Conservation (phyloP, 202 grass and related monocot genomes). For the Carex arenaria region DNA sequence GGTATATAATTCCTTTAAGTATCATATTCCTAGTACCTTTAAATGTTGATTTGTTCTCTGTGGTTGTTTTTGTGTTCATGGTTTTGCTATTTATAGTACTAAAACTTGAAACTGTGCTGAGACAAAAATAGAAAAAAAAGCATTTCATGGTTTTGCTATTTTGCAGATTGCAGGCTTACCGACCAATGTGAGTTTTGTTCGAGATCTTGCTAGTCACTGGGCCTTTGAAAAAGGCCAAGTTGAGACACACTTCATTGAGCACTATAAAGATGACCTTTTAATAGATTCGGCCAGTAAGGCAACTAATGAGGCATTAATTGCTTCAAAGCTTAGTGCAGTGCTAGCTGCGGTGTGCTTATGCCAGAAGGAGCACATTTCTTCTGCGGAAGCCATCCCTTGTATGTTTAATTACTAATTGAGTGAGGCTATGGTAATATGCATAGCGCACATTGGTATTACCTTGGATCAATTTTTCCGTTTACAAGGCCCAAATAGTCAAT, state of each 20-base stretch:
- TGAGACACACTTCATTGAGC: constrained; percentile 89
- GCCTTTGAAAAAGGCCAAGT: constrained; percentile 81
- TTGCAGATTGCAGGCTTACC: constrained; percentile 90
- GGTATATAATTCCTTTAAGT: constrained; percentile 22
- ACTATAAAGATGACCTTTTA: constrained; percentile 63
- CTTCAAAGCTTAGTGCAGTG: constrained; percentile 51
- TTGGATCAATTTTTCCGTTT: too few relatives aligned
- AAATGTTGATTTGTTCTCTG: not conserved
- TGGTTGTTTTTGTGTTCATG: not conserved
- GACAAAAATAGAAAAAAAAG: not conserved
- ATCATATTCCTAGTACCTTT: not conserved
- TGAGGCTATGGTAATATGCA: too few relatives aligned
- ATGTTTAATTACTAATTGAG: constrained; percentile 24
- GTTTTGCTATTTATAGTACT: not conserved
- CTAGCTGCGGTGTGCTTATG: constrained; percentile 83
- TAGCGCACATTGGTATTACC: too few relatives aligned
- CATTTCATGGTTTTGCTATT: not conserved
- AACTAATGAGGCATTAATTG: constrained; percentile 30
- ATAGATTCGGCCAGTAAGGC: constrained; percentile 36
- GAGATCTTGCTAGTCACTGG: constrained; percentile 74
- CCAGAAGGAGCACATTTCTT: constrained; percentile 48
- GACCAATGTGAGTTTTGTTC: constrained; percentile 79
- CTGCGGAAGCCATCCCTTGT: constrained; percentile 42
- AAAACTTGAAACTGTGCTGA: not conserved
- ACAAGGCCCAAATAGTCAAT: too few relatives aligned